Base-by-base conservation (phyloP, 116 monocot genomes). In the Posidonia oceanica region DNA sequence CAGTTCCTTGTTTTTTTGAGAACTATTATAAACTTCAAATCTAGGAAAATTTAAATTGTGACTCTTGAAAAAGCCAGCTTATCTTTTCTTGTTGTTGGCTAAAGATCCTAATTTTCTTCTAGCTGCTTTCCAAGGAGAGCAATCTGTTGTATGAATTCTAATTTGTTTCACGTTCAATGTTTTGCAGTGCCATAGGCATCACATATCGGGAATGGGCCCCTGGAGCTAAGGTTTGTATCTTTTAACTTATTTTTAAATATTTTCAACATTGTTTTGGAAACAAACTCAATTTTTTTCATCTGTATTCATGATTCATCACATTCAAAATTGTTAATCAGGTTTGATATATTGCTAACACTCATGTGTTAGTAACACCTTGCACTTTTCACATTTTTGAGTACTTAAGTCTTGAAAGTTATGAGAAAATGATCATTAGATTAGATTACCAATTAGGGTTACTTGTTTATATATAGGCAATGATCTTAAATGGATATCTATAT, bases 171-270 rank as follows among this genome's bases (percentile, higher is more conserved):
- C 18, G 42, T 74, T 21, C 39, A 61, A 63, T 63, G 57, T 77
- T 72, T 74, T 75, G 13, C 87, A 98, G 97, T 76, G 84, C 40
- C 53, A 69, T 75, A 63, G 97, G 97, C 37, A 76, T 98, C 68
- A 93, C 93, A 36, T 98, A 98, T 56, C 85, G 97, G n/a, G 97
- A 98, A 78, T 98, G 97, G 97, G 97, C 97, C 7, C 97, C 97
- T 70, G 97, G 87, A 74, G 97, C 93, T 67, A 79, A 87, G 86
- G 97, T 98, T 66, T 71, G 88, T 80, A n/a, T 52, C n/a, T 39
- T 39, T 56, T 29, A 6, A n/a, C 3, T 3, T 53, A 66, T n/a
- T 39, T 65, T 15, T 17, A 29, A 65, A 11, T 65, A n/a, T 18
- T 42, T 66, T 65, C 39, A 65, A 65, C 6, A 16, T 65, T 65